A percentile compares a stretch with the other conserved stretches of the same genome.
phyloP scores from a whole-genome alignment of 805 yeast species.

The Monosporozyma aerobia region DNA sequence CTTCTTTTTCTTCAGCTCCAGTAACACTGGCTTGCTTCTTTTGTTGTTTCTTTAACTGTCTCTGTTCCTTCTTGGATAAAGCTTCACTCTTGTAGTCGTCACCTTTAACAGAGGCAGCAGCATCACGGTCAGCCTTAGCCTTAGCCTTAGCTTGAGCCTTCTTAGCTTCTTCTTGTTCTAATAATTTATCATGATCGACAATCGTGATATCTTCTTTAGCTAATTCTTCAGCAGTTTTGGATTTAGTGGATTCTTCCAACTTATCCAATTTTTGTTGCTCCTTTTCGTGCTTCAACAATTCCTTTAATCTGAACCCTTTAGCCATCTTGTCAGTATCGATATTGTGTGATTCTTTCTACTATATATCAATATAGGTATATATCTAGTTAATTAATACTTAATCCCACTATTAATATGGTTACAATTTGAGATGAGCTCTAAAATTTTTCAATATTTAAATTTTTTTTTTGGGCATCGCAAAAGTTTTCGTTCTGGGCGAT shows the following conservation, averaged over 20 bases:
- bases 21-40: constrained; percentile 16
- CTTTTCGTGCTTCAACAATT: constrained; percentile 22
- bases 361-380: not conserved
- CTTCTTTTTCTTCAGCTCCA: constrained; percentile 30
- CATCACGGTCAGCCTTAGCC: constrained; percentile 8
- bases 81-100: constrained; percentile 36
- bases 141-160: constrained; percentile 9
- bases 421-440: not conserved
- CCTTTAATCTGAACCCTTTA: constrained; percentile 28
- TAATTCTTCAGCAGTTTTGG: constrained; percentile 13
- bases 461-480: constrained; percentile 4
- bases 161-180: constrained; percentile 11
- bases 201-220: constrained; percentile 25
- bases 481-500: constrained; percentile 2
- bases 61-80: constrained; percentile 55
- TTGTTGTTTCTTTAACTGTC: constrained; percentile 45
- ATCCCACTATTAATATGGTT: not conserved
- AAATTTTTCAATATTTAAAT: constrained; percentile 1
- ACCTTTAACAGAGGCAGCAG: constrained; percentile 6
- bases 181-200: constrained; percentile 28
- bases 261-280: constrained; percentile 16
- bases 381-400: not conserved
- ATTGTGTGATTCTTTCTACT: not conserved
- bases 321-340: constrained; percentile 17
- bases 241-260: constrained; percentile 18